Base-by-base conservation (phyloP, 2,329 filamentous ascomycete species). In the Fusarium fracticaudum region DNA sequence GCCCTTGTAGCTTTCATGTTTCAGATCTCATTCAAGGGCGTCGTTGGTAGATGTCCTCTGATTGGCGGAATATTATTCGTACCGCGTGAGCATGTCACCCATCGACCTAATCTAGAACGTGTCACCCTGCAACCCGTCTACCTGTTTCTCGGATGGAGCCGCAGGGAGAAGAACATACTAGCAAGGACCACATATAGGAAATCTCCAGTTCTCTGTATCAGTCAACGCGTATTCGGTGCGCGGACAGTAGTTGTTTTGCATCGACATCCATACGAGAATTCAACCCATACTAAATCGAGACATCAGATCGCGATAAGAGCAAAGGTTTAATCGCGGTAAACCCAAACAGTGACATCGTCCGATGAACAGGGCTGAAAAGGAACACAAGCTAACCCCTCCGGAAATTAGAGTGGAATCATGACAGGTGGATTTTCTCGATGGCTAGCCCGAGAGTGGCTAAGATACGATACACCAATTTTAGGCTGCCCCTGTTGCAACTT, bases 371-470 rank as follows among this genome's bases (percentile, higher is more conserved):
- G 67, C 66, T 70, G 35, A 50, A 40, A 44, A n/a, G 15, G 24
- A 60, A 18, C 35, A n/a, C 0, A 6, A n/a, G 22, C 44, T 47
- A 57, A 14, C 20, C 29, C 58, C 64, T 22, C 15, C 64, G 59
- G 70, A 72, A 73, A 72, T 72, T 55, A 72, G 60, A 33, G 55
- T 73, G 69, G 69, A 45, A 61, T 62, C 41, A 50, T 54, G 10
- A 47, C 15, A 17, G 38, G 61, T 58, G 64, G 66, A 37, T 40
- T 33, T 12, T 40, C 12, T 24, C 22, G 17, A 14, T 33, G 29
- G 59, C 17, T 41, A 35, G n/a, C 18, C 47, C 38, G 15, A 37
- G 20, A 43, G 31, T 51, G 44, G 44, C 29, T 29, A n/a, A 48
- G 43, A 50, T 48, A 44, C 48, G 60, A 43, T 37, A 13, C n/a